Base-by-base conservation (phyloP, 805 yeast species). In the Priceomyces castillae region DNA sequence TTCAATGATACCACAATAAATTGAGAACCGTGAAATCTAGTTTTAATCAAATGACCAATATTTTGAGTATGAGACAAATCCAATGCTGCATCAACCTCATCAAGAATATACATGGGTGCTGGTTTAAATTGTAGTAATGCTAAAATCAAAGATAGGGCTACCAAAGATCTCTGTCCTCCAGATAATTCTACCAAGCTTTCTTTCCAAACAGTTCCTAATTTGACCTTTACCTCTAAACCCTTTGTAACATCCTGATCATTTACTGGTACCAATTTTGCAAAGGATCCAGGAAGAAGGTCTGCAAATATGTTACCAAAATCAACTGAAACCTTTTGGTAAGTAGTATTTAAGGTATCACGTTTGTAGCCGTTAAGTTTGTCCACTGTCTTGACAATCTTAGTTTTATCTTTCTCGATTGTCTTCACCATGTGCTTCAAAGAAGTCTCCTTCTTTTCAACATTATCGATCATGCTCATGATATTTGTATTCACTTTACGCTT, bases 11-110 rank as follows among this genome's bases (percentile, higher is more conserved):
- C 99, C 39, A 94, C 95, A 50, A 94, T 92, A 61, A 94, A 94
- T 61, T 94, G 99, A 2, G 97, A 86, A 0, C 96, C 97, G 63
- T 87, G 86, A 67, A 94, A 94, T 53, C 96, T 73, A 0, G 97
- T 92, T 67, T 92, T 94, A 64, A 94, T 94, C 61, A 94, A 73
- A 58, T 89, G 96, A 3, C 99, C 99, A 57, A 94, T 94, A 57
- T 94, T 94, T 63, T 94, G 98, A 1, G 99, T 94, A 61, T 94
- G 99, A 46, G 95, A 87, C 50, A 92, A 76, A 73, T 94, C 99
- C 51, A 94, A 75, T 1, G 99, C 99, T 1, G 99, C 99, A 69
- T 94, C 99, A 30, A 94, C 97, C 67, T 94, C 99, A 66, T 94
- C 99, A 45, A 94, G 71, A 53, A 94, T 92, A 59, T 94, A 94